Percentiles rank a stretch among this genome's conserved stretches.
These are phyloP conservation scores for Mortierella sp. DNA, from an alignment of 371 early-diverging fungal genomes.

Conservation along the genomic window DNA sequence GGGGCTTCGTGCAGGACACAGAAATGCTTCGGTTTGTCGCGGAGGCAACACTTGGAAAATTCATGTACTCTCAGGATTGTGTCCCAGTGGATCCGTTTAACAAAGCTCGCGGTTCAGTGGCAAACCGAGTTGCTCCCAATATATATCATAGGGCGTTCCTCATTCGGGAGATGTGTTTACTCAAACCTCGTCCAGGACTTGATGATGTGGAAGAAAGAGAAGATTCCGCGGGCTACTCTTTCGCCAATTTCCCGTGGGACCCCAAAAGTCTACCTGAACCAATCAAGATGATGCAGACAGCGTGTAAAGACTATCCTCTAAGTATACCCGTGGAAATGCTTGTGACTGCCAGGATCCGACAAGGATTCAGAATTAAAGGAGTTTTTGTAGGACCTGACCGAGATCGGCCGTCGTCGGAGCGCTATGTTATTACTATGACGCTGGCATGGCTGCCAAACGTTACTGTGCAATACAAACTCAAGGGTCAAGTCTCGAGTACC, in stretches of 20 bases:
- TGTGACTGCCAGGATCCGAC: conserved; percentile 80
- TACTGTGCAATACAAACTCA: conserved; percentile 88
- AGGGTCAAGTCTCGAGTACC: conserved; percentile 53
- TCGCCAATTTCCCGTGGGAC: conserved; percentile 90
- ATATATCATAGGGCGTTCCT: conserved; percentile 85
- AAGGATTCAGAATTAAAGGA: conserved; percentile 84
- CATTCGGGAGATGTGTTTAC: conserved; percentile 71
- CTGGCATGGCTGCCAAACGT: conserved; percentile 86
- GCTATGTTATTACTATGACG: conserved; percentile 56
- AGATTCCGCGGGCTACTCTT: conserved; percentile 45
- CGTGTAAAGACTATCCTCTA: conserved; percentile 84
- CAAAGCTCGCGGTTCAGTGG: conserved; percentile 3
- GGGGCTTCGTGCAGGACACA: conserved; percentile 91
- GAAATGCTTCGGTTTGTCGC: conserved; percentile 88
- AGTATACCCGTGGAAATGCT: conserved; percentile 74
- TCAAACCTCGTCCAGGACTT: conserved; percentile 59
- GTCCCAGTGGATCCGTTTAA: conserved; percentile 9
- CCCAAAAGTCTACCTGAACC: conserved; percentile 79
- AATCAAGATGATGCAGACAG: conserved; percentile 79
- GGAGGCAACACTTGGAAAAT: conserved; percentile 81
- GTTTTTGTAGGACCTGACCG: conserved; percentile 59
- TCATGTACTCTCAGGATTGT: conserved; percentile 83
- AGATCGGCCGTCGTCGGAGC: conserved; percentile 35
- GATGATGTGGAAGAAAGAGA: conserved; percentile 43
- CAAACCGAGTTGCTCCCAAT: conserved; percentile 66